Base-by-base conservation (phyloP, 768 basidiomycete species). In the Artomyces pyxidatus region DNA sequence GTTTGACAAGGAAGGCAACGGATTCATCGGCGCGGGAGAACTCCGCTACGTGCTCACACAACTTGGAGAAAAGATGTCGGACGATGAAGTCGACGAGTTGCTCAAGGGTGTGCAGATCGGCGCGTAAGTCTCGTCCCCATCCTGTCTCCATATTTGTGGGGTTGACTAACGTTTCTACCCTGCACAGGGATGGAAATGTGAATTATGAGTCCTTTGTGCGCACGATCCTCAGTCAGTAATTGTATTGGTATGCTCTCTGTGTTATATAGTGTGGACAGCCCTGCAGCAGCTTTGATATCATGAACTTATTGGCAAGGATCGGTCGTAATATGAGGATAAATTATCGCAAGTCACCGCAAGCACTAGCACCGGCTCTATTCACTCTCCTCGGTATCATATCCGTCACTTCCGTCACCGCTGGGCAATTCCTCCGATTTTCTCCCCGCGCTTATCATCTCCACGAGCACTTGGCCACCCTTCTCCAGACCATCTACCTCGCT, bases 121-220 rank as follows among this genome's bases (percentile, higher is more conserved):
- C 67, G 72, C 79, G 86, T 91, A 61, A 72, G 83, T 81, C 2
- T 37, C 40, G 14, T 22, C 37, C 14, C 40, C 17, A n/a, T 28
- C 56, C 51, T 5, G 14, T 54, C 37, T 19, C 40, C 16, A 6
- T 42, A 43, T 58, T 41, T 37, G 48, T 51, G 49, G 37, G 30
- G 21, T 14, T 41, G 32, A 7, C 32, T 42, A 28, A 47, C 4
- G 28, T 19, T 30, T 45, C 45, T 29, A 12, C 37, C 58, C 16
- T 17, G 37, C 40, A 4, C 61, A 96, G 94, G 21, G 94, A 97
- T 62, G 95, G 95, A 12, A 96, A 95, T 59, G 83, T 97, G 63
- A 95, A 97, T 69, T 97, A 98, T 64, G 93, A 95, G 66, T 91
- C 88, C 2, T 96, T 98, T 60, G 93, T 96, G 42, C 83, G 92